phyloP scores from a whole-genome alignment of 2,329 filamentous ascomycete species.

The Pseudocercospora musae region DNA sequence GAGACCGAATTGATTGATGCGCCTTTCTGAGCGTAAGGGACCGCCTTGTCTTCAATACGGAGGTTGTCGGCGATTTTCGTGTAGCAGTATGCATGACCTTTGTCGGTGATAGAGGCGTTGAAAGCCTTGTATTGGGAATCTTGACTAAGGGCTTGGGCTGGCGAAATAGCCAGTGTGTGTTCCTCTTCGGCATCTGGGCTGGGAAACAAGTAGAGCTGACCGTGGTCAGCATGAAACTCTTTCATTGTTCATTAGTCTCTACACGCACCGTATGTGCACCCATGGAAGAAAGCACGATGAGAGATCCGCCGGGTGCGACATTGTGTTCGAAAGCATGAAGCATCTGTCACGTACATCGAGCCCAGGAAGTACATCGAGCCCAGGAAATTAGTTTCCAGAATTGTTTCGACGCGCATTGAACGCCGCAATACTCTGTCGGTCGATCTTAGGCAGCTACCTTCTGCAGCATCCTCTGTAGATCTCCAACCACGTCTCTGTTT shows the following conservation, averaged over 20 bases:
- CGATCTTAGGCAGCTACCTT: too few species aligned
- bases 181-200: not conserved
- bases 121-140: not conserved
- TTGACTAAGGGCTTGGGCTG: not conserved
- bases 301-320: not conserved
- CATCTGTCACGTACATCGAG: conserved; percentile 8
- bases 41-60: conserved; percentile 4
- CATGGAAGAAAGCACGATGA: conserved; percentile 7
- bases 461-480: too few species aligned
- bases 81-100: conserved; percentile 3
- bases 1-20: conserved; percentile 12
- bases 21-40: conserved; percentile 4
- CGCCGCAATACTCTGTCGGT: too few species aligned
- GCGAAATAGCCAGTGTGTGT: not conserved
- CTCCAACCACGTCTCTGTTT: too few species aligned
- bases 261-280: conserved; percentile 2
- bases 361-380: conserved; percentile 11
- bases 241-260: not conserved
- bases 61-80: conserved; percentile 12
- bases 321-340: conserved; percentile 5
- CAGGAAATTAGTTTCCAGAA: not conserved
- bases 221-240: not conserved
- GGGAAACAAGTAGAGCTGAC: not conserved
- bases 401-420: not conserved
- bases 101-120: not conserved